Evolutionary conservation across 2,329 filamentous ascomycete genomes (phyloP).

Genomic region (Dothidotthia symphoricarpi): DNA sequence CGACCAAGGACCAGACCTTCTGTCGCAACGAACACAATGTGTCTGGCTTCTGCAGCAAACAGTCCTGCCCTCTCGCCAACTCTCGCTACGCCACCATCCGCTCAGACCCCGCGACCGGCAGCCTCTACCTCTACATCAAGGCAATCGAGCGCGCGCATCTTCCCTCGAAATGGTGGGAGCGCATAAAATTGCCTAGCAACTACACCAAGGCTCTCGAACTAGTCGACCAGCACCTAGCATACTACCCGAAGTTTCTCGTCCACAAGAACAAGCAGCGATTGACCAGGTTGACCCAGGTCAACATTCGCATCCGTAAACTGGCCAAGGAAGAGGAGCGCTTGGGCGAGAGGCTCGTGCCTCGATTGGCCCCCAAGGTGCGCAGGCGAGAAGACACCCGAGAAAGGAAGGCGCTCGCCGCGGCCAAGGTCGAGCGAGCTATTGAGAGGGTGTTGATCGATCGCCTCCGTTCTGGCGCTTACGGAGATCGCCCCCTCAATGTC

Average conservation of each 20-base stretch:
- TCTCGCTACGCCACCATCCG: conserved; percentile 90
- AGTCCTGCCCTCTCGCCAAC: conserved; percentile 89
- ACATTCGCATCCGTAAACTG: conserved; percentile 71
- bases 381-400: conserved; percentile 50
- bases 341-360: conserved; percentile 83
- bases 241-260: conserved; percentile 89
- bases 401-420: conserved; percentile 55
- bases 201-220: conserved; percentile 86
- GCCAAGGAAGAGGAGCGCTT: conserved; percentile 86
- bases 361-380: conserved; percentile 84
- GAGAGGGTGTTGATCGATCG: conserved; percentile 92
- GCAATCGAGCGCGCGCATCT: conserved; percentile 67
- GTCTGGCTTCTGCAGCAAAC: conserved; percentile 29
- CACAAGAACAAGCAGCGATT: conserved; percentile 97
- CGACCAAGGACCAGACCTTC: conserved; percentile 67
- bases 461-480: conserved; percentile 87
- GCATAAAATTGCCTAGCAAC: conserved; percentile 84
- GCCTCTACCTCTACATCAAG: conserved; percentile 95
- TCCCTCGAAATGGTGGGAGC: conserved; percentile 91
- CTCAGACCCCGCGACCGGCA: conserved; percentile 73
- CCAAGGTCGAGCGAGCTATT: conserved; percentile 93
- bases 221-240: conserved; percentile 61
- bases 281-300: conserved; percentile 87
- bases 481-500: conserved; percentile 90
- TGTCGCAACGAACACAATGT: conserved; percentile 82